These are phyloP conservation scores for Alternaria alternata DNA, from an alignment of 2,329 filamentous ascomycete species.

Conservation along the genomic window DNA sequence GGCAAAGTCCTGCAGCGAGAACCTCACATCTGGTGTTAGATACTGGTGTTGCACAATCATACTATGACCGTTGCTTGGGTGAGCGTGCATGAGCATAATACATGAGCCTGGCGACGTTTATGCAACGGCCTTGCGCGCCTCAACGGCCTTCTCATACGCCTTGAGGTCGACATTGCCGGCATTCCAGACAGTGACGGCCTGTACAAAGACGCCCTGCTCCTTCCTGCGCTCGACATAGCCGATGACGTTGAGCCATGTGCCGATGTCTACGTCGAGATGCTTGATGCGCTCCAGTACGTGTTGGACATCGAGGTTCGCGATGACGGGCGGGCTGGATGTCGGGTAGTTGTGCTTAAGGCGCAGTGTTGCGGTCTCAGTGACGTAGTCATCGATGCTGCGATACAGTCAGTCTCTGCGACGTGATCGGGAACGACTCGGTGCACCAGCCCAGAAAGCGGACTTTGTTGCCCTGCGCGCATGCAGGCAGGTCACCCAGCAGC, in stretches of 20 bases:
- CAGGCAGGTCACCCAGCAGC: constrained; percentile 55
- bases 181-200: constrained; percentile 80
- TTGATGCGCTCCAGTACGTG: constrained; percentile 73
- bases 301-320: constrained; percentile 72
- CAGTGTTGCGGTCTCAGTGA: constrained; percentile 66
- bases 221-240: constrained; percentile 69
- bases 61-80: neutral
- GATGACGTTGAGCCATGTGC: constrained; percentile 90
- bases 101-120: neutral
- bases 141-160: constrained; percentile 70
- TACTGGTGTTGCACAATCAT: neutral
- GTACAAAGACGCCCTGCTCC: constrained; percentile 60
- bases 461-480: constrained; percentile 70
- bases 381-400: constrained; percentile 66
- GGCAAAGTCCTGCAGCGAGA: neutral
- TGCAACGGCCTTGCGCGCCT: constrained; percentile 17
- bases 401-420: constrained; percentile 19
- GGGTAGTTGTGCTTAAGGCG: constrained; percentile 74
- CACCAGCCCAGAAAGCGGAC: constrained; percentile 94
- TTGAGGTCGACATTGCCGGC: constrained; percentile 76
- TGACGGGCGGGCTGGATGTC: constrained; percentile 45
- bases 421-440: constrained; percentile 18
- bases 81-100: neutral
- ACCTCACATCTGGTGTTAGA: too few species aligned
- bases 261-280: constrained; percentile 70